phyloP scores from a whole-genome alignment of 202 grass and related monocot genomes.

The Setaria italica region DNA sequence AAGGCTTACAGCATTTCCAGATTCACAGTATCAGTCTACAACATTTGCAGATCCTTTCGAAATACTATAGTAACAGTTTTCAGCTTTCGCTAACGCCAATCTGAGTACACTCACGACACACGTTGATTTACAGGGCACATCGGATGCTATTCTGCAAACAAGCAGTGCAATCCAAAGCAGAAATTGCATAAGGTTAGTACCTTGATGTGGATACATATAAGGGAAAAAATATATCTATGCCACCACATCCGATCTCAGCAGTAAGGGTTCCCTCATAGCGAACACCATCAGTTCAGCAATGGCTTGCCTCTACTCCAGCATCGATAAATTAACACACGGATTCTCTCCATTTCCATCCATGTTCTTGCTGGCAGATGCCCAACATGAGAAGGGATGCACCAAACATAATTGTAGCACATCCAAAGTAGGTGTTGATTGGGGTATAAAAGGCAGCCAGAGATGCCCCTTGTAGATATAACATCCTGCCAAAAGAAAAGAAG shows the following conservation, averaged over 20 bases:
- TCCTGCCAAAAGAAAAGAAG: conserved; percentile 33
- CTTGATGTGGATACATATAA: conserved; percentile 28
- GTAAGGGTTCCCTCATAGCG: background rate
- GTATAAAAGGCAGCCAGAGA: conserved; percentile 43
- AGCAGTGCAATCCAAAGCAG: conserved; percentile 24
- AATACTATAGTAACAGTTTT: background rate
- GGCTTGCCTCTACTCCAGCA: conserved; percentile 34
- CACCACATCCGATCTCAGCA: conserved; percentile 32
- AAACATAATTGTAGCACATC: conserved; percentile 1
- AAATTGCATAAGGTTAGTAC: conserved; percentile 33
- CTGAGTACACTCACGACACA: background rate
- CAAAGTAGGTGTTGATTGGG: conserved; percentile 16
- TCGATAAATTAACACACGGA: background rate
- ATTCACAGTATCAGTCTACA: background rate
- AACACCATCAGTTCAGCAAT: conserved; percentile 1
- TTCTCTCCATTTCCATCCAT: conserved; percentile 22
- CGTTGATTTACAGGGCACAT: conserved; percentile 40
- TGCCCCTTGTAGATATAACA: conserved; percentile 24
- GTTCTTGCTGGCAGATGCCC: conserved; percentile 15
- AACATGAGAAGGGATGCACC: background rate
- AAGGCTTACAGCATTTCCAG: background rate
- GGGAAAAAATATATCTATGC: conserved; percentile 25
- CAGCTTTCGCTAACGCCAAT: background rate
- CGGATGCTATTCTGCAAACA: conserved; percentile 16
- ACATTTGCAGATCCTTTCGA: background rate